Evolutionary conservation across 768 basidiomycete genomes (phyloP).

Genomic region (Serendipita sp.): DNA sequence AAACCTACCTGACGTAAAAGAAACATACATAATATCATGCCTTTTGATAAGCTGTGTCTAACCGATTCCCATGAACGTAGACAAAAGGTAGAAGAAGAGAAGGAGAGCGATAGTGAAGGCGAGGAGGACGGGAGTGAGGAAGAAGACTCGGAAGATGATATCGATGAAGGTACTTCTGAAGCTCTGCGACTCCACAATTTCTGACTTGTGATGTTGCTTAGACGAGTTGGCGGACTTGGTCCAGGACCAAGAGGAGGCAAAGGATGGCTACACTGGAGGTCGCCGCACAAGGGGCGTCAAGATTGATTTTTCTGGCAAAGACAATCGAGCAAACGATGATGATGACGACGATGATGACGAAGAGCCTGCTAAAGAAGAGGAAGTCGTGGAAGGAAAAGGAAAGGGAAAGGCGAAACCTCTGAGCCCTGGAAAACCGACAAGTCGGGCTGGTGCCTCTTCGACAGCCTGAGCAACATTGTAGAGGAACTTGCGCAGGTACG

Average conservation of each 20-base stretch:
- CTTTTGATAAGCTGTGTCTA: no score
- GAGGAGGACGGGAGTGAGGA: neutral
- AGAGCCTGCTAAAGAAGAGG: neutral
- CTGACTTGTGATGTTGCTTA: neutral
- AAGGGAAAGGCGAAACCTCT: neutral
- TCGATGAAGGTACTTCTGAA: neutral
- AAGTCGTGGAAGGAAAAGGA: neutral
- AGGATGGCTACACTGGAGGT: neutral
- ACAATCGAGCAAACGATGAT: neutral
- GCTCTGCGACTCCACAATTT: no score
- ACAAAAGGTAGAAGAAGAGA: constrained; percentile 2
- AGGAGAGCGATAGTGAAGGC: neutral
- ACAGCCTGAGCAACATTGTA: no score
- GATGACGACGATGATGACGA: constrained; percentile 4
- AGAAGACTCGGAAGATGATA: neutral
- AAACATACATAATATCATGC: no score
- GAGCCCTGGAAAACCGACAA: neutral
- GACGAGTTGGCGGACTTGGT: neutral
- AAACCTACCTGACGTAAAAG: no score
- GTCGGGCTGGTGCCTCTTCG: neutral
- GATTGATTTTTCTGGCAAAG: constrained; percentile 4
- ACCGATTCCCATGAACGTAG: neutral
- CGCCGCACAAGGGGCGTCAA: neutral
- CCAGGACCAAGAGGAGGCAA: neutral
- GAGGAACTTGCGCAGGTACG: no score